Evolutionary conservation across 306 rosid species (phyloP).

Genomic region (Quercus agrifolia): DNA sequence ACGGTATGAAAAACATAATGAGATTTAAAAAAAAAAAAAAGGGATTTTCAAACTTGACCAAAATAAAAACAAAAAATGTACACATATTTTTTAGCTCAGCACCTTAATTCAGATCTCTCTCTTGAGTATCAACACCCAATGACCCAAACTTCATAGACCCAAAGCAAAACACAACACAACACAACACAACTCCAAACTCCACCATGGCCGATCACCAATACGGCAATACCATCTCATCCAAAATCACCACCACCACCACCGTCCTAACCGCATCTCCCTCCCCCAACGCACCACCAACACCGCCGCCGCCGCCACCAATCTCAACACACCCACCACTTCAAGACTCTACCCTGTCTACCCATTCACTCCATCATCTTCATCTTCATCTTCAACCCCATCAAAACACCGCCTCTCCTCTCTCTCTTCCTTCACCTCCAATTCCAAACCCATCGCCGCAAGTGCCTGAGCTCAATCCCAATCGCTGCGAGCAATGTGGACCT

Average conservation of each 20-base stretch:
- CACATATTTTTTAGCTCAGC: no score
- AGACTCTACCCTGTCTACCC: constrained; percentile 45
- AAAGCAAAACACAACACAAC: not conserved
- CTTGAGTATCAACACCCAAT: not conserved
- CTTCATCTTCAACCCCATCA: constrained; percentile 54
- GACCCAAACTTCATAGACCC: not conserved
- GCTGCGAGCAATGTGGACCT: no score
- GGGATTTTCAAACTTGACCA: no score
- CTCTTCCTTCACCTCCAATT: constrained; percentile 41
- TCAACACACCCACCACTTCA: constrained; percentile 26
- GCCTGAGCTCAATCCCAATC: no score
- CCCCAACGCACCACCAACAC: constrained; percentile 45
- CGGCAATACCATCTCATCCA: no score
- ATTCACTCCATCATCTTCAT: constrained; percentile 44
- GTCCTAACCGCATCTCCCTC: constrained; percentile 74
- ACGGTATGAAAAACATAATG: no score
- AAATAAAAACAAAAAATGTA: no score
- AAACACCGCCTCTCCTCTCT: constrained; percentile 50
- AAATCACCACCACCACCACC: constrained; percentile 34
- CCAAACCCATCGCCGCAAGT: constrained; percentile 9
- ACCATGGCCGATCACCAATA: constrained; percentile 59
- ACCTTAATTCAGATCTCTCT: not conserved
- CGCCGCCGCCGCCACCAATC: constrained; percentile 3
- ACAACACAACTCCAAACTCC: constrained; percentile 4
- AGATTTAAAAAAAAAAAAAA: no score